phyloP scores from a whole-genome alignment of 305 asterid species.

The Solanum hybrid region DNA sequence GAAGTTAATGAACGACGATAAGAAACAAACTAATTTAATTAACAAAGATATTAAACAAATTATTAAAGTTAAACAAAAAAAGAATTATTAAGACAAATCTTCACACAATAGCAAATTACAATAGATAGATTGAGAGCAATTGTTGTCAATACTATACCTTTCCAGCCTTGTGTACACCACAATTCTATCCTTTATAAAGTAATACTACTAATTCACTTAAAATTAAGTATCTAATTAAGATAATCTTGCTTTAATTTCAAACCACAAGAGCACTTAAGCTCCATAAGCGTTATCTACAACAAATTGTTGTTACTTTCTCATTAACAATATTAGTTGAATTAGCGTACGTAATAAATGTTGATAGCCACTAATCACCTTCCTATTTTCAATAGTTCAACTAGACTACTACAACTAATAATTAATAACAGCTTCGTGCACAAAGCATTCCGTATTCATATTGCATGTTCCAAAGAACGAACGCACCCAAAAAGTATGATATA shows the following conservation, averaged over 20 bases:
- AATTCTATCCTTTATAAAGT: background rate
- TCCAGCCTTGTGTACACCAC: background rate
- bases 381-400: background rate
- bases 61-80: background rate
- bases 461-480: rapidly evolving
- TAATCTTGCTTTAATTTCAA: background rate
- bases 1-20: background rate
- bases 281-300: background rate
- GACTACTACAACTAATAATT: background rate
- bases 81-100: background rate
- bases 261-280: background rate
- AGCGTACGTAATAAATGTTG: background rate
- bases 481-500: background rate
- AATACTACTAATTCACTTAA: background rate
- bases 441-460: background rate
- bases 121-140: background rate
- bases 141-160: background rate
- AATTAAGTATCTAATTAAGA: background rate
- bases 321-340: background rate
- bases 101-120: too few species aligned
- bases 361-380: background rate
- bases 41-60: background rate
- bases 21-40: background rate
- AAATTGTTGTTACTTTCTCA: background rate
- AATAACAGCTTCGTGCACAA: rapidly evolving